Base-by-base conservation (phyloP, 2,329 filamentous ascomycete species). In the Fusarium sp. region DNA sequence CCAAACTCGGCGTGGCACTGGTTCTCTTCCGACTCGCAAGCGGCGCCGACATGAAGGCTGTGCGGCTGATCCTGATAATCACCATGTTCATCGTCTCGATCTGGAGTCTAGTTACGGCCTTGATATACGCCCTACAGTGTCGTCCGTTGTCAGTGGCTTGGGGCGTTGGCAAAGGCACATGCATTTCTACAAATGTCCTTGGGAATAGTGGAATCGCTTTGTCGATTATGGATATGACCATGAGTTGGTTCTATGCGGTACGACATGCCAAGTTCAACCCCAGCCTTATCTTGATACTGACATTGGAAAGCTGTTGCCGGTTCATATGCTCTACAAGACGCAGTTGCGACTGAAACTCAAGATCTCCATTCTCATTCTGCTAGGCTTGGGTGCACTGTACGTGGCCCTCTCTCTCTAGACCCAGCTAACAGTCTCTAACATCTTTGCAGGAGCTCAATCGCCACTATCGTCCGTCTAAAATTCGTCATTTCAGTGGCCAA, bases 241-340 rank as follows among this genome's bases (percentile, higher is more conserved):
- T 51, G 15, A 66, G 60, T 23, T 66, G 54, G 63, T 56, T 63
- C 10, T 63, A 63, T 41, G 63, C 63, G 31, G 63, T 66, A 34
- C 31, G 31, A 34, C 7, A 2, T 34, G 31, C 31, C 31, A 34
- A 34, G 3, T 34, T 6, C 7, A 34, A 34, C 8, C 11, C 31
- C 31, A 34, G 31, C 11, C 7, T 8, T 34, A 11, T 34, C 7
- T 8, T 34, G 31, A 9, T 34, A 34, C 31, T 34, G 11, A 34
- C 31, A 34, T 34, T 34, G 4, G 7, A 16, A 23, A 63, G 63
- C 41, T 56, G 12, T 27, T 66, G 30, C 55, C 50, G 1, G 47
- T 63, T 34, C 52, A 55, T 7, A 63, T 57, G 44, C 16, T 66
- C 2, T 37, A 46, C 18, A 60, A 63, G 4, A 57, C 63, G 13